Evolutionary conservation across 495 filamentous ascomycete species (phyloP), one percentile per base, ranked within the genome.

Genomic region (Penicillium subrubescens): DNA sequence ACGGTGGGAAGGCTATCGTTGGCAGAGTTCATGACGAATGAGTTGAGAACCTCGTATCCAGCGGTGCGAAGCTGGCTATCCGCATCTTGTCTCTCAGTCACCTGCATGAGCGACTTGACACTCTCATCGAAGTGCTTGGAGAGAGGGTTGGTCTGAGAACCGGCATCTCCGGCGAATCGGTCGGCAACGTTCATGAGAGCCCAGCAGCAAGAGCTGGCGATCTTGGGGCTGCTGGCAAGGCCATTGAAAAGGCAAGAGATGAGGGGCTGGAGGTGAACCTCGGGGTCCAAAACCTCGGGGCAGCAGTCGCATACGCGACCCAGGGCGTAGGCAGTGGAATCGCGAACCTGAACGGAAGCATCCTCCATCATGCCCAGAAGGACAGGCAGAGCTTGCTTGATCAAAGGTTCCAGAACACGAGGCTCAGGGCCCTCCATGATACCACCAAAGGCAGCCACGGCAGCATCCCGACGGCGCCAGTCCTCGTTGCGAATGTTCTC

Each of bases 381-480:
- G 37, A 97, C 91, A 43, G 89, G 88, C 63, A 98, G 84, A 51
- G 92, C 96, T 73, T 97, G 93, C 82, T 97, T 97, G 74, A 99
- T 90, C 59, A 98, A 86, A 37, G 93, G 93, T 65, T 95, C 92
- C 59, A 99, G 81, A 44, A 92, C 81, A 74, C 89, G 91, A 73
- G 94, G 90, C 44, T 97, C 94, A 1, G 95, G 95, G 23, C 95
- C 95, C 72, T 98, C 95, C 95, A 99, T 97, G 65, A 99, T 97
- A 53, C 93, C 95, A 61, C 95, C 96, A 67, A 99, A 98, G n/a
- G 95, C 93, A 58, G 95, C 96, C 12, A 98, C 94, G 11, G 95
- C 94, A 34, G 95, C 95, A 82, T 99, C 95, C 35, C 95, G 87
- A 63, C 86, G 83, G 71, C 93, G 92, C 95, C 95, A 99, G 73